Conservation (phyloP, 192 early-diverging fungal genomes). For the Piromyces finnis region DNA sequence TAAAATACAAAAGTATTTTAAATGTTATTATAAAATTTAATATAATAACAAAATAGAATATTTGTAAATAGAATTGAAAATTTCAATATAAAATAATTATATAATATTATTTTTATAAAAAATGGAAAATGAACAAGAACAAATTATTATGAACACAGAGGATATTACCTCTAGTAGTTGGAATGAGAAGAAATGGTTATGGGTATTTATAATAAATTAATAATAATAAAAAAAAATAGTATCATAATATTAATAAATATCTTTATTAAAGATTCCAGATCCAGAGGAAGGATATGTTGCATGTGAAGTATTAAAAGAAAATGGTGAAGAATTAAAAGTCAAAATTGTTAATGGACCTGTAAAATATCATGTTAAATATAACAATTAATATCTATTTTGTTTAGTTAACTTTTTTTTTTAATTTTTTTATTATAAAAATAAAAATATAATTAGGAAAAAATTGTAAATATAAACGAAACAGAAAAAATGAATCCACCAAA, state of each 20-base stretch:
- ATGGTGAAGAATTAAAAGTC: not conserved
- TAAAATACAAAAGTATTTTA: too few species aligned
- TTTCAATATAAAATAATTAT: too few species aligned
- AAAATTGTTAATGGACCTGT: not conserved
- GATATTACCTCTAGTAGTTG: not conserved
- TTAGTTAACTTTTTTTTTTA: too few species aligned
- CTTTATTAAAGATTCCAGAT: not conserved
- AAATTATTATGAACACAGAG: not conserved
- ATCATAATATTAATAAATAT: too few species aligned
- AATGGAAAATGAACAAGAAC: too few species aligned
- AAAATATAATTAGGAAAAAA: constrained; percentile 27
- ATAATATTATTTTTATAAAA: too few species aligned
- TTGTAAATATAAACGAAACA: constrained; percentile 59
- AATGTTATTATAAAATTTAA: too few species aligned
- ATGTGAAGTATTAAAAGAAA: not conserved
- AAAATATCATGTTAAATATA: not conserved
- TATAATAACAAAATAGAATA: too few species aligned
- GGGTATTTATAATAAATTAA: not conserved
- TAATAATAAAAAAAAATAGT: not conserved
- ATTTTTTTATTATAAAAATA: not conserved
- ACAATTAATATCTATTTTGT: too few species aligned
- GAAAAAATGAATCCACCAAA: constrained; percentile 99
- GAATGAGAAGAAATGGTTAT: not conserved
- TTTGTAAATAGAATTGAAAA: too few species aligned
- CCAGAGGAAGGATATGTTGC: not conserved